Evolutionary conservation across 2,329 filamentous ascomycete genomes (phyloP).

Genomic region (Botrytis medusae): DNA sequence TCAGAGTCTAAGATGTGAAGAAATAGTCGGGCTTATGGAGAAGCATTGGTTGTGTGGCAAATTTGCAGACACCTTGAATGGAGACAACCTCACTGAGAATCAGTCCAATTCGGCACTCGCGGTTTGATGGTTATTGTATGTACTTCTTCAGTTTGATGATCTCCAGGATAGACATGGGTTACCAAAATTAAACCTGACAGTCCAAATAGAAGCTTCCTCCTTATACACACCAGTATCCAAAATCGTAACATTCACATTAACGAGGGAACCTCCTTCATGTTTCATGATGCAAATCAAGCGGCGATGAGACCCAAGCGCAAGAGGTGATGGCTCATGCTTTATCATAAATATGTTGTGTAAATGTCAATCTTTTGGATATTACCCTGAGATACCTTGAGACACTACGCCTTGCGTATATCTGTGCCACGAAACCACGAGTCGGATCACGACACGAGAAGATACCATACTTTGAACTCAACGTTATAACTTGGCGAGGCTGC

Average conservation of each 20-base stretch:
- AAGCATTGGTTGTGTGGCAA: background rate
- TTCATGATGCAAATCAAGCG: background rate
- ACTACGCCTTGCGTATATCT: background rate
- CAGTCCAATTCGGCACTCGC: background rate
- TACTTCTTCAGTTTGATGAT: background rate
- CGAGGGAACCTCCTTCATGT: background rate
- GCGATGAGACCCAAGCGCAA: background rate
- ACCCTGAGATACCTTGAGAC: constrained; percentile 7
- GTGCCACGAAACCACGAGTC: constrained; percentile 1
- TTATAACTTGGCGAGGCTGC: constrained; percentile 13
- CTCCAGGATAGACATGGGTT: background rate
- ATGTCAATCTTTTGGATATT: background rate
- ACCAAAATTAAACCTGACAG: background rate
- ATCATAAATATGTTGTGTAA: background rate
- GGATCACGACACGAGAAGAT: background rate
- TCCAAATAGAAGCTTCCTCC: background rate
- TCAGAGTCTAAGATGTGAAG: background rate
- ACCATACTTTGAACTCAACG: background rate
- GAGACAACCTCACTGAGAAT: background rate
- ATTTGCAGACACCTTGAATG: background rate
- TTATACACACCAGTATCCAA: background rate
- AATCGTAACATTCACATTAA: background rate
- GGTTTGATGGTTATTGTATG: background rate
- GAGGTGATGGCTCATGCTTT: background rate
- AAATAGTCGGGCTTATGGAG: background rate